Percentiles rank a stretch among this genome's conserved stretches.
Conservation (phyloP, 352 stramenopile species). For the Globisporangium emineosum region DNA sequence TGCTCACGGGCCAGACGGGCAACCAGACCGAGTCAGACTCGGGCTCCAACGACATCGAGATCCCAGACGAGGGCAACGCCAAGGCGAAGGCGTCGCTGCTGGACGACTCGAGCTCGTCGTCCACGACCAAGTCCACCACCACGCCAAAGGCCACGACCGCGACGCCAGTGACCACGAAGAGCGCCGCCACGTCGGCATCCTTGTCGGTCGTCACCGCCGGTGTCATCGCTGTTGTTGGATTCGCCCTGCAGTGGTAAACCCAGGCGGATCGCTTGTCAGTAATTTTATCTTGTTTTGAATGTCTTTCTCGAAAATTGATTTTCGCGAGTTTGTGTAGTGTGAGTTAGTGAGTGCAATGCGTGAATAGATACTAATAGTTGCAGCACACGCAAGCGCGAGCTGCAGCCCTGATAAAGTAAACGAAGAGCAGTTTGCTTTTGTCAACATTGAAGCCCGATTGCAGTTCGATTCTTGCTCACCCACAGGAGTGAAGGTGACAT, state of each 20-base stretch:
- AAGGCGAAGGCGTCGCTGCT: slow-evolving; percentile 13
- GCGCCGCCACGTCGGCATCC: slow-evolving; percentile 1
- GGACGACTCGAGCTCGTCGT: slow-evolving; percentile 3
- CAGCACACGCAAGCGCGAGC: too few species aligned
- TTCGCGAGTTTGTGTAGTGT: slow-evolving; percentile 1
- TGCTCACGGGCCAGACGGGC: slow-evolving; percentile 55
- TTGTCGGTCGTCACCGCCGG: slow-evolving; percentile 6
- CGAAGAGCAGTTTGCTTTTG: background rate
- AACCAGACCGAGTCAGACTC: slow-evolving; percentile 46
- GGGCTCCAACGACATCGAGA: slow-evolving; percentile 16
- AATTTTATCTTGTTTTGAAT: slow-evolving; percentile 2
- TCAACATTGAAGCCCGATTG: background rate
- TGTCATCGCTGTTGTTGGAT: background rate
- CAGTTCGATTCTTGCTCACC: background rate
- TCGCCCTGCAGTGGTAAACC: slow-evolving; percentile 16
- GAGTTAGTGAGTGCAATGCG: background rate
- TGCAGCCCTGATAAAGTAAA: background rate
- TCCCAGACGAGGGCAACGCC: slow-evolving; percentile 8
- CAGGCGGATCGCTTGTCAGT: background rate
- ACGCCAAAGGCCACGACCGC: slow-evolving; percentile 6
- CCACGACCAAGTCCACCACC: slow-evolving; percentile 1
- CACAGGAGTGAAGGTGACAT: background rate
- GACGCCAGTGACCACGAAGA: slow-evolving; percentile 10
- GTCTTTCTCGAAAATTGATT: slow-evolving; percentile 1
- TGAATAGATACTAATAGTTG: too few species aligned